Base-by-base conservation (phyloP, 78 protist species). In the Mastigamoeba balamuthi region DNA sequence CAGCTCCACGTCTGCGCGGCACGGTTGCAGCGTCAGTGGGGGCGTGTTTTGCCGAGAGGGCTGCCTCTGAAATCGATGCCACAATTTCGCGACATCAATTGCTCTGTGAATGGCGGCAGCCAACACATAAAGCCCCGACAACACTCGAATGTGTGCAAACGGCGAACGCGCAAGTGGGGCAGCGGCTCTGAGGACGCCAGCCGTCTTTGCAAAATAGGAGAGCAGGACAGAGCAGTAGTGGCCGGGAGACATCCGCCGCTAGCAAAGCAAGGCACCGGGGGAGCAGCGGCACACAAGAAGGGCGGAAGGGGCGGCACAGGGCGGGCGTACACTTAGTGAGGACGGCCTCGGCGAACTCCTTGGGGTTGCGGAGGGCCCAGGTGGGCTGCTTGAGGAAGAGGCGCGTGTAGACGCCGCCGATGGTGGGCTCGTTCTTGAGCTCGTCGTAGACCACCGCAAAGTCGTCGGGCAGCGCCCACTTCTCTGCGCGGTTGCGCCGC, bases 341-440 rank as follows among this genome's bases (percentile, higher is more conserved):
- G 3, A 85, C 75, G 2, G 75, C 89, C 9, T 65, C 38, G 41
- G 75, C 40, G 77, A 83, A 88, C 53, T 81, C 58, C 27, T 78
- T 7, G 28, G 93, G 93, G 37, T 83, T 77, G 30, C 93, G 76
- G 4, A 88, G 43, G 25, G 85, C 73, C 93, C 93, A 88, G 5
- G 75, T 66, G 1, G 93, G 93, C 53, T 88, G 86, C 63, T 48
- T 53, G 10, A 79, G 25, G 74, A 80, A 84, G 5, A 88, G 76
- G 39, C 86, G 78, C 30, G 83, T 41, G 70, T 64, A 88, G 2
- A 88, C 93, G 37, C 93, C 93, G 5, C 83, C 93, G 39, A 83
- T 67, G 37, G 52, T 4, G 37, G 82, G 27, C 40, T 87, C 88
- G 29, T 78, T 66, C 3, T 74, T 73, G 2, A 76, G 73, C 30